A percentile compares a stretch with the other conserved stretches of the same genome.
Evolutionary conservation across 202 grass and related monocot genomes (phyloP).

Genomic region (Elaeis oleifera): DNA sequence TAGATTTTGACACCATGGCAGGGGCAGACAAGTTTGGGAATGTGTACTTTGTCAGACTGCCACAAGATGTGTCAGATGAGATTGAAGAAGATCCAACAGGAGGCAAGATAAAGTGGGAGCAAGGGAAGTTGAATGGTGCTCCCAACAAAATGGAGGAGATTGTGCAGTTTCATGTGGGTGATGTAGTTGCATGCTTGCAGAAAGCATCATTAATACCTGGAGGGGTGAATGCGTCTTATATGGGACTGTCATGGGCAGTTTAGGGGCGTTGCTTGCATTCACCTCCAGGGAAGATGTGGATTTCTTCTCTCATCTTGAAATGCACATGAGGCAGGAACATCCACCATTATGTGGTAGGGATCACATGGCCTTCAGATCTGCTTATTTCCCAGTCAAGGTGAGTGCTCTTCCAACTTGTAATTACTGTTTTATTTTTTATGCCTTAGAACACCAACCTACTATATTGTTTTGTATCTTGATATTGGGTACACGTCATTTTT

Average conservation of each 20-base stretch:
- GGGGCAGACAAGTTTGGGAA: slow-evolving; percentile 97
- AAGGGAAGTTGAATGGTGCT: slow-evolving; percentile 91
- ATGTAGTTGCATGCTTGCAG: slow-evolving; percentile 90
- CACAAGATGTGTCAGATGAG: slow-evolving; percentile 89
- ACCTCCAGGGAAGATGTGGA: slow-evolving; percentile 97
- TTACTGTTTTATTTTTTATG: not conserved
- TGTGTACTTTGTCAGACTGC: slow-evolving; percentile 87
- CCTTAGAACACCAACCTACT: not conserved
- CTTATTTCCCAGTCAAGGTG: slow-evolving; percentile 99
- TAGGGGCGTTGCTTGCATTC: slow-evolving; percentile 91
- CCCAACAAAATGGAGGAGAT: slow-evolving; percentile 98
- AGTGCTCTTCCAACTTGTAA: not conserved
- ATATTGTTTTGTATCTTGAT: not conserved
- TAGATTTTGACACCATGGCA: slow-evolving; percentile 98
- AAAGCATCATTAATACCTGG: slow-evolving; percentile 89
- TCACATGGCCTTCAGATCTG: slow-evolving; percentile 90
- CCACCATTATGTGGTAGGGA: slow-evolving; percentile 94
- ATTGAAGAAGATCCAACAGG: slow-evolving; percentile 98
- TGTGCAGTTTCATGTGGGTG: slow-evolving; percentile 95
- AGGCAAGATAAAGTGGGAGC: slow-evolving; percentile 95
- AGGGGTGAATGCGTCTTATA: slow-evolving; percentile 92
- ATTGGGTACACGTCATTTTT: not conserved
- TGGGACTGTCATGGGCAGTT: slow-evolving; percentile 89
- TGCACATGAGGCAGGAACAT: slow-evolving; percentile 98
- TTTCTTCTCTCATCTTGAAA: slow-evolving; percentile 97